Evolutionary conservation across 352 stramenopile genomes (phyloP), one percentile per base, ranked within the genome.

Genomic region (Globisporangium barbulae): DNA sequence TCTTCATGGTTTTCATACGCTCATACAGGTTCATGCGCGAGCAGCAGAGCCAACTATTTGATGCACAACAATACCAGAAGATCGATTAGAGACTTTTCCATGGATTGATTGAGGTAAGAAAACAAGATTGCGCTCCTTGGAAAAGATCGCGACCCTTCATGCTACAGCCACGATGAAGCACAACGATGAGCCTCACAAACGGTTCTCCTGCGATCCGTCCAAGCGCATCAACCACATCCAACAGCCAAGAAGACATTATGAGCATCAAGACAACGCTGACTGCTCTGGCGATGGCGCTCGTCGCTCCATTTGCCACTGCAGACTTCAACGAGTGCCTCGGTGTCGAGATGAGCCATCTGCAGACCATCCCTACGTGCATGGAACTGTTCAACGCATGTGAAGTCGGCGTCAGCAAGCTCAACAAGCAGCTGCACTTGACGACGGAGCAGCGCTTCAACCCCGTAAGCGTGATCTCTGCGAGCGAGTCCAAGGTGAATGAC

Each of bases 401-500:
- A 17, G 13, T 72, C 12, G 82, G 80, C 22, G 73, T 87, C 22
- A 53, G 39, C 45, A 78, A 76, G 53, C 74, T 91, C 39, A 90
- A 85, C 63, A 57, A 79, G 57, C 75, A 90, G 65, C 70, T 89
- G 1, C 59, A 67, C 2, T 37, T 60, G 45, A 33, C 61, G 0
- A 47, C 25, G 5, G 58, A 49, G 9, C 69, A 69, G 15, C 31
- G 44, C 25, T 76, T 82, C 47, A 72, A 78, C 45, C 74, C 79
- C 5, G 81, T 90, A 44, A 88, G 74, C 60, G 54, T 92, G 56
- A 69, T 90, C 19, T 90, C 83, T 28, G 83, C 83, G n/a, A 89
- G 74, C 41, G 69, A 87, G 42, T 85, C 77, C 25, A 71, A 65
- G 59, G 71, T 60, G 30, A 66, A 75, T 48, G 39, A 63, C 37